These are phyloP conservation scores for Fusarium oligoseptatum DNA, from an alignment of 2,329 filamentous ascomycete genomes.

Conservation along the genomic window DNA sequence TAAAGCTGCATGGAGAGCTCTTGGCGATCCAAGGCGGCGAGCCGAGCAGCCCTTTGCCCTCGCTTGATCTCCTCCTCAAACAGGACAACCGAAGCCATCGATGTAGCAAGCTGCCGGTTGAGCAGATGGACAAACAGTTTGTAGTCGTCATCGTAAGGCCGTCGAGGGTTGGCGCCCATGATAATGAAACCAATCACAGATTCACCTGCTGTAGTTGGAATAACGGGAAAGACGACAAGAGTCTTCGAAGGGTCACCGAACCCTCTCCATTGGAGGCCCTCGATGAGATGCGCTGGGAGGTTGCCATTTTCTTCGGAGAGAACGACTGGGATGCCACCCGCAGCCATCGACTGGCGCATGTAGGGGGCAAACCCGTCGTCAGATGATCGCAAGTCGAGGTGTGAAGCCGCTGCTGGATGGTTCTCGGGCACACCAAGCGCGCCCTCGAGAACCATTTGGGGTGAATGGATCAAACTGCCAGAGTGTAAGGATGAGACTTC, in stretches of 20 bases:
- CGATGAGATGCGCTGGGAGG: slow-evolving; percentile 73
- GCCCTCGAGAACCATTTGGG: slow-evolving; percentile 78
- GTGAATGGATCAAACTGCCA: slow-evolving; percentile 71
- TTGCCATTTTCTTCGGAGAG: slow-evolving; percentile 76
- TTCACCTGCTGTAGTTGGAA: slow-evolving; percentile 79
- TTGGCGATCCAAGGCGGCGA: slow-evolving; percentile 82
- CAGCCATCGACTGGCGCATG: slow-evolving; percentile 80
- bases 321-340: slow-evolving; percentile 74
- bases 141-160: slow-evolving; percentile 86
- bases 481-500: slow-evolving; percentile 80
- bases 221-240: slow-evolving; percentile 82
- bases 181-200: slow-evolving; percentile 83
- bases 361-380: slow-evolving; percentile 81
- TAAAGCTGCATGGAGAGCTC: slow-evolving; percentile 82
- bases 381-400: slow-evolving; percentile 77
- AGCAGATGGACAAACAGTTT: slow-evolving; percentile 81
- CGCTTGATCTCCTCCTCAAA: slow-evolving; percentile 87
- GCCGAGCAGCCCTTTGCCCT: slow-evolving; percentile 78
- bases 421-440: slow-evolving; percentile 75
- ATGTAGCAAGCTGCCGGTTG: slow-evolving; percentile 81
- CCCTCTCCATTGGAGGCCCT: slow-evolving; percentile 77
- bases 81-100: slow-evolving; percentile 83
- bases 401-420: slow-evolving; percentile 71
- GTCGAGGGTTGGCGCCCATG: slow-evolving; percentile 81
- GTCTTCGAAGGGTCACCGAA: slow-evolving; percentile 78